Percentiles rank a stretch among this genome's conserved stretches.
phyloP scores from a whole-genome alignment of 805 yeast genomes.

The Cyberlindnera amylophila region DNA sequence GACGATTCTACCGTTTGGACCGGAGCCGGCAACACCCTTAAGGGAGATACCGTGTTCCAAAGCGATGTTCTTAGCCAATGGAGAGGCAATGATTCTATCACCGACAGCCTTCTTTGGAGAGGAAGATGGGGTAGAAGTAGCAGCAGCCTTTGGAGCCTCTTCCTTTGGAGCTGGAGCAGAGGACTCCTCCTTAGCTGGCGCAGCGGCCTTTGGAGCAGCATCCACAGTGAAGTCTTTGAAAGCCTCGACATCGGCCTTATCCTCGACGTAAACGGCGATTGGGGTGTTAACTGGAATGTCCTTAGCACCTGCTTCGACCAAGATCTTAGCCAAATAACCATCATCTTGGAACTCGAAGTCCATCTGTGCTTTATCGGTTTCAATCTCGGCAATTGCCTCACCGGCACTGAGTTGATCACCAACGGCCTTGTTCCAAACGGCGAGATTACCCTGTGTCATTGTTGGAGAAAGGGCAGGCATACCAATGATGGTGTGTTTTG shows the following conservation, averaged over 20 bases:
- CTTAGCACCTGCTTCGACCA: constrained; percentile 79
- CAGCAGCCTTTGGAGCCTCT: constrained; percentile 25
- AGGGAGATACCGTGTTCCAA: constrained; percentile 87
- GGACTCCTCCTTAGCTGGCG: constrained; percentile 24
- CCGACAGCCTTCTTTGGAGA: constrained; percentile 34
- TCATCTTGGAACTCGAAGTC: constrained; percentile 98
- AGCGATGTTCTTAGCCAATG: constrained; percentile 90
- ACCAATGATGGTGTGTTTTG: constrained; percentile 81
- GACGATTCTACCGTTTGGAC: constrained; percentile 92
- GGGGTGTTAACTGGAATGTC: constrained; percentile 94
- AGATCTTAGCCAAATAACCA: constrained; percentile 83
- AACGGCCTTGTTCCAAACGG: constrained; percentile 82
- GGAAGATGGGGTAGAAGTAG: constrained; percentile 32
- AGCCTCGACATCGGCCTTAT: constrained; percentile 77
- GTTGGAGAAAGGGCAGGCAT: constrained; percentile 99
- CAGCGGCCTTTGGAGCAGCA: constrained; percentile 38
- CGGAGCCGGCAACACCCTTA: constrained; percentile 83
- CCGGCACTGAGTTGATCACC: constrained; percentile 92
- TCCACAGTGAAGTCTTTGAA: constrained; percentile 85
- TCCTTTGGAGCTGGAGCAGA: too few relatives aligned
- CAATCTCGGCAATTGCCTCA: constrained; percentile 93
- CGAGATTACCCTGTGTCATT: constrained; percentile 93
- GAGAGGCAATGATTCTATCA: constrained; percentile 87
- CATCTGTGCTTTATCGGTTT: constrained; percentile 97
- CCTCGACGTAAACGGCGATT: constrained; percentile 94